Percentiles rank a stretch among this genome's conserved stretches.
These are phyloP conservation scores for Halophytophthora polymorphica DNA, from an alignment of 352 stramenopile genomes.

Conservation along the genomic window DNA sequence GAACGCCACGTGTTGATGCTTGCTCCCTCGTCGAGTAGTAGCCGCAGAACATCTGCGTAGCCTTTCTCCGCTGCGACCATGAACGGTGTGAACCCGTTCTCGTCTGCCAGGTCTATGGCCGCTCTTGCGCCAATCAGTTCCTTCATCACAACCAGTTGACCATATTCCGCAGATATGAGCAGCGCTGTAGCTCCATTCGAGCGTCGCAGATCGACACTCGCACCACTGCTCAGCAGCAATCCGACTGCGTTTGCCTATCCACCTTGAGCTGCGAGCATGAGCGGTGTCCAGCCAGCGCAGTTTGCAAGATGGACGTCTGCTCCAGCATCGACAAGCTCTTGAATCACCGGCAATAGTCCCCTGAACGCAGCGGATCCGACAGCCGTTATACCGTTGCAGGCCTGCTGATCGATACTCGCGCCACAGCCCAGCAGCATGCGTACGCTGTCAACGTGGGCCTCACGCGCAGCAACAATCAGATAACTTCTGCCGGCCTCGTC, in stretches of 20 bases:
- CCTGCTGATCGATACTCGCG: no score
- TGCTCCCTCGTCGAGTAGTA: not conserved
- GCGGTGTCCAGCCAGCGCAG: not conserved
- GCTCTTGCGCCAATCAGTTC: not conserved
- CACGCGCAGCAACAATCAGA: no score
- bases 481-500: no score
- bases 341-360: no score
- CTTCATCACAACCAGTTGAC: not conserved
- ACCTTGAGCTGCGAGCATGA: not conserved
- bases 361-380: no score
- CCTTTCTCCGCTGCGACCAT: slow-evolving; percentile 1
- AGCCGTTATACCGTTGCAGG: no score
- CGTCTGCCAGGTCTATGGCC: not conserved
- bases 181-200: not conserved
- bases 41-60: slow-evolving; percentile 1
- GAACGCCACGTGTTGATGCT: not conserved
- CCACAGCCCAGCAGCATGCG: no score
- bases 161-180: not conserved
- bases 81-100: not conserved
- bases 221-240: not conserved
- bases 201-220: not conserved
- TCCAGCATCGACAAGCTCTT: no score
- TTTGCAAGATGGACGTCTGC: no score
- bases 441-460: no score
- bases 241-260: not conserved